Base-by-base conservation (phyloP, 495 filamentous ascomycete species). In the Aspergillus sclerotiicarbonarius region DNA sequence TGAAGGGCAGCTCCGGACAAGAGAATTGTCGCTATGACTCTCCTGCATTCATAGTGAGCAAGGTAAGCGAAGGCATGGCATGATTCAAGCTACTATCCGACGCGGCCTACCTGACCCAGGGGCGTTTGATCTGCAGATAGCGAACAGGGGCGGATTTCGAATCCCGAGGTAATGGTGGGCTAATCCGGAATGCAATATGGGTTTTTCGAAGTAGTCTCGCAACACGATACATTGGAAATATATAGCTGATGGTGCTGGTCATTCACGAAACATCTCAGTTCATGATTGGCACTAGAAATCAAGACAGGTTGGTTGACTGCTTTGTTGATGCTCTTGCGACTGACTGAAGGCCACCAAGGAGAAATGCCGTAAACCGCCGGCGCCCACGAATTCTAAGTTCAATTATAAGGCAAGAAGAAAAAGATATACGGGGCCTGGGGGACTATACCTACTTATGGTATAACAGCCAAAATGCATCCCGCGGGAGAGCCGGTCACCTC, bases 1-100 rank as follows among this genome's bases (percentile, higher is more conserved):
- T 80, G 58, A 65, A 67, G 59, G 69, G 85, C 72, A 51, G 59
- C 63, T 12, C 70, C 72, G 32, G 67, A 73, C 33, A 73, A 53
- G 3, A 76, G 58, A 43, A 57, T 61, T 55, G 67, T 73, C n/a
- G 63, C 57, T 25, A 75, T 21, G 29, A 76, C 66, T 6, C 59
- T 67, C 53, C 75, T 78, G 19, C 6, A n/a, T 25, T 37, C 4
- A 25, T 19, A 2, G 47, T 67, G 5, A 70, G 59, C 43, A 48
- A 52, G 3, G 33, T 12, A 13, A 6, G 5, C 13, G 9, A 37
- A 20, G n/a, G 10, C 7, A 16, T 29, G 13, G 10, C 41, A 48
- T 12, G 2, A 55, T 20, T n/a, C 20, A 48, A 32, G 15, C 19
- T 13, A 15, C 21, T 21, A 53, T 57, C 33, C 8, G 33, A 9